phyloP scores from a whole-genome alignment of 768 basidiomycete genomes.

The Floccularia luteovirens region DNA sequence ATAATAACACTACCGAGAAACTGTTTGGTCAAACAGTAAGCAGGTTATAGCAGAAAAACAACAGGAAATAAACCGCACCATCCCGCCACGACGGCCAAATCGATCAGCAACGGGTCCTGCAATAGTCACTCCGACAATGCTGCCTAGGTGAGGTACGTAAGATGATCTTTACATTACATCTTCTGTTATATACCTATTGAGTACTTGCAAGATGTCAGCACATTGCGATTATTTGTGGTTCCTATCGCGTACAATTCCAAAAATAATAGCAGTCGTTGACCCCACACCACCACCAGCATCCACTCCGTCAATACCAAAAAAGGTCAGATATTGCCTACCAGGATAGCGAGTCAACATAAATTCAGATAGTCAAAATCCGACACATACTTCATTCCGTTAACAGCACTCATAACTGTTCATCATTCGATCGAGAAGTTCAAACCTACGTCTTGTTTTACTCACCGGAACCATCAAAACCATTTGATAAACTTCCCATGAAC shows the following conservation, averaged over 20 bases:
- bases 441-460: slow-evolving; percentile 5
- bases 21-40: slow-evolving; percentile 11
- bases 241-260: slow-evolving; percentile 34
- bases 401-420: slow-evolving; percentile 33
- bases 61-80: slow-evolving; percentile 21
- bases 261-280: slow-evolving; percentile 33
- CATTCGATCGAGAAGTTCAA: not conserved
- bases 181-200: slow-evolving; percentile 22
- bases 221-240: too few species aligned
- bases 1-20: slow-evolving; percentile 31
- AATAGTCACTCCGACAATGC: slow-evolving; percentile 27
- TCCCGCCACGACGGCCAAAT: slow-evolving; percentile 36
- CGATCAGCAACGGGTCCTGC: slow-evolving; percentile 34
- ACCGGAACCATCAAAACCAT: slow-evolving; percentile 41
- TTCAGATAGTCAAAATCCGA: not conserved
- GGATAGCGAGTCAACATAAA: slow-evolving; percentile 1
- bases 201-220: slow-evolving; percentile 18
- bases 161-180: not conserved
- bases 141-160: slow-evolving; percentile 12
- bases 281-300: slow-evolving; percentile 36
- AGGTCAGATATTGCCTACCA: slow-evolving; percentile 29
- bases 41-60: not conserved
- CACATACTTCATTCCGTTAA: slow-evolving; percentile 38
- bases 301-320: slow-evolving; percentile 29
- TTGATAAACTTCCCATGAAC: slow-evolving; percentile 37